Evolutionary conservation across 805 yeast species (phyloP), one percentile per base, ranked within the genome.

Genomic region (Zygosaccharomyces siamensis): DNA sequence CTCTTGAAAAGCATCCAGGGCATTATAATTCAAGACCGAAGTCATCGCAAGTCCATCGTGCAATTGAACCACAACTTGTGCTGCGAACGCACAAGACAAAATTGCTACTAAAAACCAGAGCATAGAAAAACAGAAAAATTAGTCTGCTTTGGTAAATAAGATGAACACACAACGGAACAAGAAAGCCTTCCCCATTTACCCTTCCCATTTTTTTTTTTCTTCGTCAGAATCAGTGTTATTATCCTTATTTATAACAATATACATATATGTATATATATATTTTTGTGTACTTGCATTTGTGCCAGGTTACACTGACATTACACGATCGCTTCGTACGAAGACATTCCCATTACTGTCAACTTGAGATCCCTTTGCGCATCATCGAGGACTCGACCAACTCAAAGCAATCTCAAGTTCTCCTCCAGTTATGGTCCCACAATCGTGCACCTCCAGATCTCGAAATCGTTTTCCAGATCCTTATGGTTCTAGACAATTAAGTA

Each of bases 31-130:
- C 6, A 54, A 47, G 27, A 62, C 61, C 0, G 50, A 4, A 18
- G 55, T 50, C 32, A 63, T 44, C 5, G 52, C 39, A 14, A 51
- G 49, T 10, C 58, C 53, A 26, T 55, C 27, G 36, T 58, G 53
- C 41, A 64, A 59, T 48, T 66, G 70, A 3, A 66, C 51, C 6
- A 67, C 57, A 42, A 62, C 63, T 21, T 49, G 42, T 10, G 44
- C 20, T 7, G 52, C 52, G 10, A 30, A 28, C 32, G 39, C 46
- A 7, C 46, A 36, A 16, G 46, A 40, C 12, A 36, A 10, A 21
- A 39, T 33, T 8, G 24, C 27, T 10, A 28, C 10, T 4, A 45
- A 24, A 3, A 27, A 31, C 18, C 43, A 27, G 7, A 37, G n/a
- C 39, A 45, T 39, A n/a, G 18, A 10, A 33, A 14, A 26, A 26